Base-by-base conservation (phyloP, 2,329 filamentous ascomycete species). In the Leptographium galeiforme region DNA sequence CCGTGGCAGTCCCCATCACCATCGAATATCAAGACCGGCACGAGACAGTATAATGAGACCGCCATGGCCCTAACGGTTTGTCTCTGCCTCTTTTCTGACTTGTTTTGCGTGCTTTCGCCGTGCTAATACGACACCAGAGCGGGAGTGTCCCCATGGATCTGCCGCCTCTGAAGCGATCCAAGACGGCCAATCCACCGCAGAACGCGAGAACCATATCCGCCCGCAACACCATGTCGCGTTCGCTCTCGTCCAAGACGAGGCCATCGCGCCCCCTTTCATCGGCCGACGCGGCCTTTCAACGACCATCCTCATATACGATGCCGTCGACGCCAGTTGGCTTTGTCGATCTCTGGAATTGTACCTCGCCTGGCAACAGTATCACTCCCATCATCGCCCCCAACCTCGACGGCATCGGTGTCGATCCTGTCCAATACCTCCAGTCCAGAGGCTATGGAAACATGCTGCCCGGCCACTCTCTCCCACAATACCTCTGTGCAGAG, bases 401-500 rank as follows among this genome's bases (percentile, higher is more conserved):
- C 47, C 43, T 53, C 5, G 53, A 50, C 18, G 49, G 43, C 25
- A 50, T 58, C n/a, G 54, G 57, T 45, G 52, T 58, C 52, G 51
- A 57, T 19, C 53, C 57, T 3, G 39, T 16, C 8, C 51, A 57
- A 16, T 59, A 53, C n/a, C 53, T 59, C 12, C 33, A 34, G 18
- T 25, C 40, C 8, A 52, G 41, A 13, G 49, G 53, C 46, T 41
- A 32, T 18, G 18, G 18, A 14, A 30, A 45, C 25, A 46, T 25
- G 33, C 50, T 30, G 14, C 41, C 41, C 11, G 7, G 4, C 14
- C 8, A 11, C 25, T 38, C 18, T 10, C 7, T 14, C 12, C 33
- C 41, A 13, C 43, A 36, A n/a, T 32, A n/a, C 8, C n/a, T 34
- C 6, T 8, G 18, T 3, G 30, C 19, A 14, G 19, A 11, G 8